Base-by-base conservation (phyloP, 1,284 basidiomycete genomes). In the Ganoderma sp. region DNA sequence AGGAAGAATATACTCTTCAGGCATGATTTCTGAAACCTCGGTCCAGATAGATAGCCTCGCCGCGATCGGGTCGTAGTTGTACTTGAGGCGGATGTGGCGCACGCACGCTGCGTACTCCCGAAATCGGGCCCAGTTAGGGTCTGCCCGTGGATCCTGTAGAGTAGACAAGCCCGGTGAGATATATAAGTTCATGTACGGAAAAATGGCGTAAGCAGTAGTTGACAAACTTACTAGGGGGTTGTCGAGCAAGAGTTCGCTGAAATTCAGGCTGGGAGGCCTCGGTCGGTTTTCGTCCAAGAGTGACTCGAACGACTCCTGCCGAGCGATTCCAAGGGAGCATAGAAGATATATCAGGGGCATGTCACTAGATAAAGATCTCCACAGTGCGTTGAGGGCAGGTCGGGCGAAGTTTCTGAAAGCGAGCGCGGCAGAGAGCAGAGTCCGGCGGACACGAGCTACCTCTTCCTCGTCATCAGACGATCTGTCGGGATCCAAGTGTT, bases 401-500 rank as follows among this genome's bases (percentile, higher is more conserved):
- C 9, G n/a, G 22, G n/a, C 43, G 41, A 61, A 42, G 15, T 42
- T 61, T 37, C 41, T 43, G 59, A 41, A 61, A 43, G 59, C 14
- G 37, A 41, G 37, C 8, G 41, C 59, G 39, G 41, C 22, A 9
- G 5, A 17, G 25, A 42, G 8, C 22, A 61, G 39, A 12, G 41
- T 42, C 37, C 12, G 59, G 12, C 52, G 52, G 12, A 54, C 14
- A 54, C 12, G 25, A 25, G 14, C 7, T 19, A 45, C 43, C 7
- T 45, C 19, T 17, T 45, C 17, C 1, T 4, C n/a, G 43, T 39
- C 37, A 1, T 9, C 37, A 10, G 43, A 45, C 7, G n/a, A 25
- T 42, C 34, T 19, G 14, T 61, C n/a, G 0, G 61, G 61, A 45
- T 67, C 54, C 32, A 67, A 43, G 22, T 67, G 22, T 2, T 43